Base-by-base conservation (phyloP, 495 filamentous ascomycete genomes). In the Lophiotrema nucula region DNA sequence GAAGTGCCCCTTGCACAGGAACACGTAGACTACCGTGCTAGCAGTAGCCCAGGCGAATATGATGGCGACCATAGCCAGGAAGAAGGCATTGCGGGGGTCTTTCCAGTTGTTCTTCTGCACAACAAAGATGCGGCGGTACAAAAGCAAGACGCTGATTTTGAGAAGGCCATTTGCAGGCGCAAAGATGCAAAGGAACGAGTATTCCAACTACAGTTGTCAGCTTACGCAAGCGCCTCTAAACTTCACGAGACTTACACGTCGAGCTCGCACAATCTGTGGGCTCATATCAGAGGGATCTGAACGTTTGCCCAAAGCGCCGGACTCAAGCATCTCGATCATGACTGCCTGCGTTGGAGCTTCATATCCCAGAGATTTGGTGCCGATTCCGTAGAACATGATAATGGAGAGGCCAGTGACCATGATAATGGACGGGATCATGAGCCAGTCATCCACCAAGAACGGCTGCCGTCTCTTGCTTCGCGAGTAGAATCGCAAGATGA, bases 361-460 rank as follows among this genome's bases (percentile, higher is more conserved):
- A 35, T 54, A 54, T 16, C 38, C 51, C n/a, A 54, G 26, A 8
- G 51, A 25, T 24, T 45, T 44, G 3, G 24, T 54, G 4, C 8
- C 25, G 33, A 44, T 44, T 2, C 51, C 51, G 26, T 54, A 54
- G 24, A 54, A 45, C 24, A 44, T 44, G 21, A 44, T 44, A 10
- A 18, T 44, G 22, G 51, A 2, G 6, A 44, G 24, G 13, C 38
- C 51, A 21, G 45, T 43, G 2, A 37, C 26, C n/a, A 44, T 12
- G 19, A 54, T 15, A n/a, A 54, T 21, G 26, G 19, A 18, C 1
- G 51, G 37, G 10, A 45, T 8, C 10, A 33, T 54, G 24, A 54
- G 51, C 51, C 51, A 54, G 37, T 54, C 51, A 33, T 54, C 51
- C 12, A 45, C n/a, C 24, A 12, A 3, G 18, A 54, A 23, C 12